Percentiles rank a stretch among this genome's conserved stretches.
These are phyloP conservation scores for Suillus alpinus DNA, from an alignment of 768 basidiomycete species.

Conservation along the genomic window DNA sequence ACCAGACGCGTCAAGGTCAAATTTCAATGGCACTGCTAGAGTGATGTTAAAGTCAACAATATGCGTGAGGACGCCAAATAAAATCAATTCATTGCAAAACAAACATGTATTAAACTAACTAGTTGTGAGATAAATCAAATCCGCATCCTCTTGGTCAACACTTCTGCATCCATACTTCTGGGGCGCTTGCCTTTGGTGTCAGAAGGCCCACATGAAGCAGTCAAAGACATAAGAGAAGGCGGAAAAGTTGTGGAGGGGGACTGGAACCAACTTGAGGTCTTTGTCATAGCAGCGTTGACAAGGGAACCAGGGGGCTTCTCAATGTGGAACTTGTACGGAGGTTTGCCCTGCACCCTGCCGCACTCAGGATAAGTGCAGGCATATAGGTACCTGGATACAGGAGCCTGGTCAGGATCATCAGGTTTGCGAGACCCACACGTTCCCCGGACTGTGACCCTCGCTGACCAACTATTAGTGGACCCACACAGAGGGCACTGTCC, in stretches of 20 bases:
- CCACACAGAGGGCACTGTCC: neutral
- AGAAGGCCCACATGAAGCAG: neutral
- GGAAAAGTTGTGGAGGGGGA: neutral
- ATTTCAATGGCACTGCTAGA: too few species aligned
- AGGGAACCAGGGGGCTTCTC: neutral
- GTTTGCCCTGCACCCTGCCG: neutral
- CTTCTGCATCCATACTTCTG: neutral
- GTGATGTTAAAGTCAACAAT: neutral
- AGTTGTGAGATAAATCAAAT: neutral
- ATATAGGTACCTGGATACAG: neutral
- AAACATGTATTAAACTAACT: neutral
- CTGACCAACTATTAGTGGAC: neutral
- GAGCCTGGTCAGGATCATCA: neutral
- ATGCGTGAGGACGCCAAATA: neutral
- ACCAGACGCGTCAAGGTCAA: neutral
- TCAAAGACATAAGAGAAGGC: neutral
- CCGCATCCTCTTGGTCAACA: neutral
- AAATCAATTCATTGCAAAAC: neutral
- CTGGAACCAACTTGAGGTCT: neutral
- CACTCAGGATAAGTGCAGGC: neutral
- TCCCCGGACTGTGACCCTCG: neutral
- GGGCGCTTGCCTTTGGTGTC: neutral
- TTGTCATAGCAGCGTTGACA: neutral
- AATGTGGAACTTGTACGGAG: neutral
- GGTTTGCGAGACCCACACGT: neutral